Conservation (phyloP, 768 basidiomycete species). For the Pleurotus tuoliensis region DNA sequence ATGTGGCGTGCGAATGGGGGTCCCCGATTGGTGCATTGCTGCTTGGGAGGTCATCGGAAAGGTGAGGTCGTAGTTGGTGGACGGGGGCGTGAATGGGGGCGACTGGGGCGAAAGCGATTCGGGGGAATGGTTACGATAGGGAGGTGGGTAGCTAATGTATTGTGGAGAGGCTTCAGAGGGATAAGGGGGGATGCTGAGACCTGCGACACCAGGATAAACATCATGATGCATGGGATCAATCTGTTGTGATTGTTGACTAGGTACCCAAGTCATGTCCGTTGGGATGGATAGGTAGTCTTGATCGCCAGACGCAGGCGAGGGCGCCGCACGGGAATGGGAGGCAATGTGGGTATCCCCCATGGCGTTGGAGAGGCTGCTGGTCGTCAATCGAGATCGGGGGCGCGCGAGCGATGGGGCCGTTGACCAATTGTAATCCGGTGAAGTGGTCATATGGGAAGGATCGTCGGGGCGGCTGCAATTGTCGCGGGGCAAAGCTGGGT, state of each 20-base stretch:
- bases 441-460: conserved; percentile 31
- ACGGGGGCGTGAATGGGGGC: conserved; percentile 23
- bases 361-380: conserved; percentile 54
- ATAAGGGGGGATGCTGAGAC: conserved; percentile 4
- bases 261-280: conserved; percentile 4
- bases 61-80: conserved; percentile 16
- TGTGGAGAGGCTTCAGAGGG: conserved; percentile 10
- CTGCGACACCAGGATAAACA: conserved; percentile 6
- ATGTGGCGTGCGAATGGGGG: conserved; percentile 21
- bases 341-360: conserved; percentile 49
- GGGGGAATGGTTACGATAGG: conserved; percentile 33
- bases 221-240: conserved; percentile 6
- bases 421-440: conserved; percentile 29
- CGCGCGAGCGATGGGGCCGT: conserved; percentile 19
- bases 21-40: conserved; percentile 15
- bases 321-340: conserved; percentile 18
- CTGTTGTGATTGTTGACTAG: conserved; percentile 10
- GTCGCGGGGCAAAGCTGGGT: conserved; percentile 28
- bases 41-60: conserved; percentile 8
- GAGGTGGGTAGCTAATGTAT: conserved; percentile 21
- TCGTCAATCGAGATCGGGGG: conserved; percentile 35
- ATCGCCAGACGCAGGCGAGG: conserved; percentile 19
- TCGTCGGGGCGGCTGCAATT: conserved; percentile 26
- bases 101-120: conserved; percentile 35
- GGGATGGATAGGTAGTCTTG: conserved; percentile 14